These are phyloP conservation scores for Ochetophila trinervis DNA, from an alignment of 306 rosid genomes.

Conservation along the genomic window DNA sequence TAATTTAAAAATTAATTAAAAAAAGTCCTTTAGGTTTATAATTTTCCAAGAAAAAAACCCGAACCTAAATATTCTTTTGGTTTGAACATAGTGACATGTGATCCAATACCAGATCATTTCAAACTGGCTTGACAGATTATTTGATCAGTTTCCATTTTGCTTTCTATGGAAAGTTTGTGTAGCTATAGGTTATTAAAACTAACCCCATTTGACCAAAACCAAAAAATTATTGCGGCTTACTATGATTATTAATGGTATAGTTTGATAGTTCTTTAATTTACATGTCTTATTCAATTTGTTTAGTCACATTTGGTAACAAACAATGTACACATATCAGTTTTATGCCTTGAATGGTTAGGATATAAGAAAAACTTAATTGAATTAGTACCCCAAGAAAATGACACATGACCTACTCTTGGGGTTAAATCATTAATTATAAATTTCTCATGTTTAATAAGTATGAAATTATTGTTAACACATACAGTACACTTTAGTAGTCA, in stretches of 20 bases:
- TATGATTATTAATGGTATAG: background rate
- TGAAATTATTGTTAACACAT: background rate
- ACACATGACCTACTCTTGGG: slow-evolving; percentile 25
- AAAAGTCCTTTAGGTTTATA: background rate
- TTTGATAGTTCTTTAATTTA: slow-evolving; percentile 10
- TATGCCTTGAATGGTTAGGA: slow-evolving; percentile 3
- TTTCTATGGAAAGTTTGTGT: too few species aligned
- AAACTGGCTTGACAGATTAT: too few species aligned
- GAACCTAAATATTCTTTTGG: too few species aligned
- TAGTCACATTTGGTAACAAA: slow-evolving; percentile 31
- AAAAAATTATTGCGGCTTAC: background rate
- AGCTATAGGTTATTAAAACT: too few species aligned
- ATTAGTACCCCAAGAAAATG: slow-evolving; percentile 23
- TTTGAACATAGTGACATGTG: too few species aligned
- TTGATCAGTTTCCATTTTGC: too few species aligned
- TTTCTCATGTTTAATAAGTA: background rate
- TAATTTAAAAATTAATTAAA: too few species aligned
- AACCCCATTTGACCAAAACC: background rate
- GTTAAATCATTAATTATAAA: background rate
- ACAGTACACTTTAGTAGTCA: too few species aligned
- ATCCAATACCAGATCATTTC: too few species aligned
- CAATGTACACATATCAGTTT: slow-evolving; percentile 15
- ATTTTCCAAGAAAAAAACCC: background rate
- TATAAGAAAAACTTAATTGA: slow-evolving; percentile 7
- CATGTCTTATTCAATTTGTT: slow-evolving; percentile 33